These are phyloP conservation scores for Vigna radiata DNA, from an alignment of 306 rosid species.

Conservation along the genomic window DNA sequence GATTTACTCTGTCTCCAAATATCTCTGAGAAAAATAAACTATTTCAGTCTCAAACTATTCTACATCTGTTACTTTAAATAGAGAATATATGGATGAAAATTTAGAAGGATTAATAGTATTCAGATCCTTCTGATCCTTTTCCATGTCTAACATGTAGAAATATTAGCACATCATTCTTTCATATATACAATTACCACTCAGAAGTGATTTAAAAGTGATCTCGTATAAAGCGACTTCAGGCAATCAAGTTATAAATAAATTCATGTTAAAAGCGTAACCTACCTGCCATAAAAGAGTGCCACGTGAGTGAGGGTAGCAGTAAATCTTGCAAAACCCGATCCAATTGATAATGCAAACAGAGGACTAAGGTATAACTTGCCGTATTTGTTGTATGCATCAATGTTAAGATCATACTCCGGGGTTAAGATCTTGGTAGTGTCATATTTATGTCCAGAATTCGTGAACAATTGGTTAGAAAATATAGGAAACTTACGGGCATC, in stretches of 20 bases:
- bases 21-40: conserved; percentile 58
- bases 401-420: conserved; percentile 66
- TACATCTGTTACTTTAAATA: too few relatives aligned
- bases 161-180: conserved; percentile 1
- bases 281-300: conserved; percentile 91
- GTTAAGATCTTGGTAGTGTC: conserved; percentile 89
- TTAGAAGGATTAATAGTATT: background rate
- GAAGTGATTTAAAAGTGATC: conserved; percentile 4
- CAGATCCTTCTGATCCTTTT: conserved; percentile 3
- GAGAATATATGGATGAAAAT: too few relatives aligned
- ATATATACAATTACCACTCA: background rate
- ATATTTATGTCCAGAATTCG: conserved; percentile 67
- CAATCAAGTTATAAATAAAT: background rate
- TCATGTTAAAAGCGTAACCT: conserved; percentile 35
- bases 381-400: conserved; percentile 77
- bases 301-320: conserved; percentile 95
- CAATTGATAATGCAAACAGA: conserved; percentile 92
- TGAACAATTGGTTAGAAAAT: conserved; percentile 85
- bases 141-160: conserved; percentile 5
- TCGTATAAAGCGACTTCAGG: conserved; percentile 16
- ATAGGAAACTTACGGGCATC: conserved; percentile 96
- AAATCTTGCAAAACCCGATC: conserved; percentile 94
- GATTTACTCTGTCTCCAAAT: conserved; percentile 83
- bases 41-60: background rate
- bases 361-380: conserved; percentile 98